These are phyloP conservation scores for Backusella mclennaniae DNA, from an alignment of 192 early-diverging fungal species.

Conservation along the genomic window DNA sequence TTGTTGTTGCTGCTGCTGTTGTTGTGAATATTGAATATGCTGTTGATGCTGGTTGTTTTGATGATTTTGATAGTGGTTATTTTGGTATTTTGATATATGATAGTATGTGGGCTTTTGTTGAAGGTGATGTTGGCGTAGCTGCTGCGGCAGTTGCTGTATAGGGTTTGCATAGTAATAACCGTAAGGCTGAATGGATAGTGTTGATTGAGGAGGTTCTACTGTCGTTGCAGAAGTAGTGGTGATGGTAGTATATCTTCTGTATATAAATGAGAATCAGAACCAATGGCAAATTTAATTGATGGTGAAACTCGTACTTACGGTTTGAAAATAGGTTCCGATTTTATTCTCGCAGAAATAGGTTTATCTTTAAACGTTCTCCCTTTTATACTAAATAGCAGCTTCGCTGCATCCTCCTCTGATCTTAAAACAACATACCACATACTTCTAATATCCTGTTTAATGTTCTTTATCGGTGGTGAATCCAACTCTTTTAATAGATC, in stretches of 20 bases:
- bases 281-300: neutral
- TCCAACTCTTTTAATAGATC: conserved; percentile 22
- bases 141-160: neutral
- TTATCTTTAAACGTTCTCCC: conserved; percentile 34
- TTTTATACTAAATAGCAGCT: conserved; percentile 34
- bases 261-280: neutral
- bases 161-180: neutral
- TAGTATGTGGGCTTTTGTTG: neutral
- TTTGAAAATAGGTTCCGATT: conserved; percentile 41
- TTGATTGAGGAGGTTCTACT: neutral
- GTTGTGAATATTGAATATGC: neutral
- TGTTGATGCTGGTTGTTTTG: neutral
- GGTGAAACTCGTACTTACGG: neutral
- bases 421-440: conserved; percentile 50
- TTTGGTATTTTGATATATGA: neutral
- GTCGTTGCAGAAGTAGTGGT: neutral
- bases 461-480: conserved; percentile 25
- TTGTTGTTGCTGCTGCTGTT: neutral
- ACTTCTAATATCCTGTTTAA: conserved; percentile 39
- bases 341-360: conserved; percentile 44
- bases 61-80: neutral
- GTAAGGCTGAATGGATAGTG: neutral
- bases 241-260: neutral
- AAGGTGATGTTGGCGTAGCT: neutral
- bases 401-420: conserved; percentile 40